Evolutionary conservation across 345 rosid genomes (phyloP), one percentile per base, ranked within the genome.

Genomic region (Sapria himalayana): DNA sequence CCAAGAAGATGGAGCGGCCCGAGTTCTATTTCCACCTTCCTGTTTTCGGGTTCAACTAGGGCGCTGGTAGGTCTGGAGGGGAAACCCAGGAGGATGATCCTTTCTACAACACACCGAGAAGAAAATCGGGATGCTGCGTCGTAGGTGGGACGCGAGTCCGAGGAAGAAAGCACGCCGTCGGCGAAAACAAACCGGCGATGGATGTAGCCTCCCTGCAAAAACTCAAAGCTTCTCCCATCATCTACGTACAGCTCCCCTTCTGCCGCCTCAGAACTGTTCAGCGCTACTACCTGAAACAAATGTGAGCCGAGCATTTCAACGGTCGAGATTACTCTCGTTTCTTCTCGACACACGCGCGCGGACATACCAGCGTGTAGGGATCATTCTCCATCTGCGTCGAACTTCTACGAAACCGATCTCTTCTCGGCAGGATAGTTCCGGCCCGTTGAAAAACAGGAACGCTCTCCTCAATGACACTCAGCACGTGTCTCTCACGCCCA

Each of bases 381-480:
- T 89, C 93, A 48, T 76, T 76, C 46, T 63, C 63, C 89, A 77
- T 91, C 68, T 91, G 95, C 3, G 89, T 77, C 33, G 99, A 82
- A 60, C 95, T 91, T 44, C 99, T 62, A 13, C 95, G 72, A 47
- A 68, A 70, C 50, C 99, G 67, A 43, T 91, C 95, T 62, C 73
- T 84, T 57, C 95, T 73, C 3, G 95, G 93, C 52, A 91, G 59
- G 39, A 91, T 75, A 20, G 93, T 80, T 57, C 99, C 99, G 22
- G 99, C 78, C 71, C 73, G 77, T 67, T 91, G 99, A 60, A 91
- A 77, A 48, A 86, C 85, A 36, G 99, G 99, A 55, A 91, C 65
- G 49, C 81, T 64, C 42, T 79, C 94, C 49, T 89, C 93, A 14
- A 70, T 57, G 53, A 68, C 86, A 13, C 66, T 85, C 47, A 91